Base-by-base conservation (phyloP, 225 moss, liverwort and hornwort genomes). In the Pseudisothecium myosuroides region DNA sequence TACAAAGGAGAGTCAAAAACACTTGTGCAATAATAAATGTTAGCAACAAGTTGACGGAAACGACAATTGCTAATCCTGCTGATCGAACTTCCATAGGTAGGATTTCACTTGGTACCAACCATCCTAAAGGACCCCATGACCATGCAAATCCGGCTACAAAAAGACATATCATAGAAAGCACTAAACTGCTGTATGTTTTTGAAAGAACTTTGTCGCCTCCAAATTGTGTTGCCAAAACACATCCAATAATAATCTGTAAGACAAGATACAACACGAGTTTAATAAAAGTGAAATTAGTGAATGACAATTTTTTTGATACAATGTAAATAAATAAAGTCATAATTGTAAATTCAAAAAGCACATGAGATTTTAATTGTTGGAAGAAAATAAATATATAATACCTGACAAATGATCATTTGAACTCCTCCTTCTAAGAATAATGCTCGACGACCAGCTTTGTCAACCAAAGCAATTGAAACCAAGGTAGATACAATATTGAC, bases 101-200 rank as follows among this genome's bases (percentile, higher is more conserved):
- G 20, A 97, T 93, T 80, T 97, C 95, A 66, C 93, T 95, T 9
- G 95, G 93, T 20, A 97, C 87, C 28, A 96, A 90, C 95, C 96
- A 96, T 19, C 85, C 93, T 26, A 95, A 82, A 9, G 95, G 96
- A 3, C 95, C 95, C 95, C 95, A 97, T 8, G 93, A 97, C 96
- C 94, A 97, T 55, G 93, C 95, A 77, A 91, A 96, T 31, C 86
- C 92, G 4, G 90, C 88, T 12, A 95, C 89, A 59, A 93, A 97
- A 0, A 83, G 1, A 23, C 92, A 95, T 20, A 95, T 80, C 45
- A 91, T 60, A 5, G 87, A 55, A 27, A 97, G 56, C 1, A 96
- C 89, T 23, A 54, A 7, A 4, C 2, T 69, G 3, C 54, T 2
- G 8, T 37, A 47, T 29, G 32, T 4, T 5, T 39, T 39, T 20